A percentile compares a stretch with the other conserved stretches of the same genome.
Evolutionary conservation across 2,329 filamentous ascomycete genomes (phyloP).

Genomic region (Eutypa lata): DNA sequence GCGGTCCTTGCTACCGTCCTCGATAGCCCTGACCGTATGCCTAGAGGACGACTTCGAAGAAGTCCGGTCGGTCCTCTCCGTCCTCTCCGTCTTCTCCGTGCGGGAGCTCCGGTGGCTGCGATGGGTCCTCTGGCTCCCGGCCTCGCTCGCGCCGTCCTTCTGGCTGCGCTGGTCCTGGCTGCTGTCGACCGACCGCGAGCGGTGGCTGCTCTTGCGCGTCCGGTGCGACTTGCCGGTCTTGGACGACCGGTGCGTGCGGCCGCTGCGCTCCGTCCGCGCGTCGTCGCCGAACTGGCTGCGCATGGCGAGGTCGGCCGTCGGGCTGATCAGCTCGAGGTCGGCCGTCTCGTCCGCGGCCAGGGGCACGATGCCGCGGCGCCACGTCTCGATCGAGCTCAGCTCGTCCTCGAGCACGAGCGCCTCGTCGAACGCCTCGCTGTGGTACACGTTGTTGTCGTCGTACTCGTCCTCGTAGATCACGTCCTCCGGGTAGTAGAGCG

Average conservation of each 20-base stretch:
- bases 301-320: slow-evolving; percentile 48
- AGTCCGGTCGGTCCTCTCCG: slow-evolving; percentile 13
- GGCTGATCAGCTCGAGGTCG: slow-evolving; percentile 57
- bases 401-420: slow-evolving; percentile 57
- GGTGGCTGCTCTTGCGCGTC: slow-evolving; percentile 21
- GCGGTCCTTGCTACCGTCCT: slow-evolving; percentile 33
- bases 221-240: slow-evolving; percentile 25
- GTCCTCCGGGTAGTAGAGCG: not conserved
- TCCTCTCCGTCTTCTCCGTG: slow-evolving; percentile 30
- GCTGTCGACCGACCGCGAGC: slow-evolving; percentile 8
- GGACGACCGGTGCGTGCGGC: slow-evolving; percentile 26
- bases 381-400: slow-evolving; percentile 55
- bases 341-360: slow-evolving; percentile 44
- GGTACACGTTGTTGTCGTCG: not conserved
- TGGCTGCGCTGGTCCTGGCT: slow-evolving; percentile 23
- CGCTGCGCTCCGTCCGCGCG: slow-evolving; percentile 25
- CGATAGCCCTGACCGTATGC: slow-evolving; percentile 28
- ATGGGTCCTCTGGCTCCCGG: slow-evolving; percentile 30
- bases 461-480: slow-evolving; percentile 3
- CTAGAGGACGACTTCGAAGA: slow-evolving; percentile 23
- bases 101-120: slow-evolving; percentile 29
- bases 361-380: slow-evolving; percentile 54
- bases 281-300: slow-evolving; percentile 39
- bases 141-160: slow-evolving; percentile 31
- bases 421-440: slow-evolving; percentile 43